A percentile compares a stretch with the other conserved stretches of the same genome.
These are phyloP conservation scores for Monilinia laxa DNA, from an alignment of 2,329 filamentous ascomycete species.

Conservation along the genomic window DNA sequence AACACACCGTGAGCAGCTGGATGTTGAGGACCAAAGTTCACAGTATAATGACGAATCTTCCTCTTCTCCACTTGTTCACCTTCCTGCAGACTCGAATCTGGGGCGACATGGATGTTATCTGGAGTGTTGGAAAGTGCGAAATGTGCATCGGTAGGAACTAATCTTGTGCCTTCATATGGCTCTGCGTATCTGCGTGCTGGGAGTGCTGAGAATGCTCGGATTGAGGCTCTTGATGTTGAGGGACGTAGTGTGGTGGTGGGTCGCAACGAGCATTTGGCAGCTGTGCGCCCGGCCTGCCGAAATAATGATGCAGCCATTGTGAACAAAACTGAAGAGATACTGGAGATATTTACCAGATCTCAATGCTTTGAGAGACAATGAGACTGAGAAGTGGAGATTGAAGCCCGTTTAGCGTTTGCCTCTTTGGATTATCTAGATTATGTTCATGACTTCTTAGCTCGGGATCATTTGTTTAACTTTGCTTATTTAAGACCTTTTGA, in stretches of 20 bases:
- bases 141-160: slow-evolving; percentile 60
- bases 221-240: slow-evolving; percentile 42
- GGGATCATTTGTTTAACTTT: slow-evolving; percentile 22
- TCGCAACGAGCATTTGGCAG: slow-evolving; percentile 64
- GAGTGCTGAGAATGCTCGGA: slow-evolving; percentile 66
- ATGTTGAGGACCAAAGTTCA: slow-evolving; percentile 99
- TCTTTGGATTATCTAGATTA: slow-evolving; percentile 28
- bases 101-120: slow-evolving; percentile 33
- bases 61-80: slow-evolving; percentile 54
- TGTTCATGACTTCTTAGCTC: slow-evolving; percentile 30
- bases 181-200: slow-evolving; percentile 62
- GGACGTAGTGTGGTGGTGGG: slow-evolving; percentile 37
- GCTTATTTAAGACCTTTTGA: slow-evolving; percentile 10
- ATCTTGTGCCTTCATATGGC: slow-evolving; percentile 50
- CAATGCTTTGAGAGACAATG: slow-evolving; percentile 30
- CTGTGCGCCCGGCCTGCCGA: slow-evolving; percentile 69
- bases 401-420: slow-evolving; percentile 11
- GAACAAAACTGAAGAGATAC: slow-evolving; percentile 33
- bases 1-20: slow-evolving; percentile 97
- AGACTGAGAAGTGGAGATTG: slow-evolving; percentile 27
- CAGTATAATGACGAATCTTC: slow-evolving; percentile 97
- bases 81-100: slow-evolving; percentile 45
- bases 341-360: slow-evolving; percentile 33
- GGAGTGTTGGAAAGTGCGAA: slow-evolving; percentile 56
- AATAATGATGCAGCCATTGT: slow-evolving; percentile 72